Evolutionary conservation across 148 eudicot genomes (phyloP), one percentile per base, ranked within the genome.

Genomic region (Tetragonia tetragonoides): DNA sequence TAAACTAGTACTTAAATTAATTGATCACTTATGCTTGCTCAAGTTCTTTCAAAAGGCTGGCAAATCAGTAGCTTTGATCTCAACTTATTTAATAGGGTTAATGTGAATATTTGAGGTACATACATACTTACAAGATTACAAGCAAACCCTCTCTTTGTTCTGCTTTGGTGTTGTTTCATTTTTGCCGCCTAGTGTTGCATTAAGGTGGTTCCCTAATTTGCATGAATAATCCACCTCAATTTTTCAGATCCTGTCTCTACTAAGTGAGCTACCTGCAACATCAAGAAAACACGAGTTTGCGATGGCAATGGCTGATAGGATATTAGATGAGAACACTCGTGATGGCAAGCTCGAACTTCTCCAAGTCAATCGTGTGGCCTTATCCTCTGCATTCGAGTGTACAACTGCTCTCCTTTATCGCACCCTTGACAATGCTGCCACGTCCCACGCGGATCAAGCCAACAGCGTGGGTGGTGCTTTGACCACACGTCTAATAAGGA

Each of bases 291-390:
- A 76, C 7, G 78, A 76, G 62, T 76, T 76, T 3, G 72, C 78
- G 34, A 38, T 76, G 60, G 78, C 78, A 76, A 76, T 76, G 78
- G 78, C 78, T 11, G 78, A 76, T 17, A 66, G 70, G 51, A 24
- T 76, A 15, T 60, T 76, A 10, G 78, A 76, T 15, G 78, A 76
- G 5, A 76, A 76, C 72, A 76, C 72, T 3, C 72, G 63, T 6
- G 72, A 66, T 5, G 72, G 63, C 5, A 54, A 38, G 4, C 6
- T n/a, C 0, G 72, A 76, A 17, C 78, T 76, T 47, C 63, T 76
- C 20, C 63, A 51, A 16, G 53, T 76, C 3, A 76, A 76, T 21
- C 64, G 78, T 1, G 51, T 38, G 10, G 63, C 78, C 3, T 49
- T 76, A 51, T 76, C 78, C 12, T 28, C 63, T 0, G 72, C 78